phyloP scores from a whole-genome alignment of 306 rosid species.

The Senna tora region DNA sequence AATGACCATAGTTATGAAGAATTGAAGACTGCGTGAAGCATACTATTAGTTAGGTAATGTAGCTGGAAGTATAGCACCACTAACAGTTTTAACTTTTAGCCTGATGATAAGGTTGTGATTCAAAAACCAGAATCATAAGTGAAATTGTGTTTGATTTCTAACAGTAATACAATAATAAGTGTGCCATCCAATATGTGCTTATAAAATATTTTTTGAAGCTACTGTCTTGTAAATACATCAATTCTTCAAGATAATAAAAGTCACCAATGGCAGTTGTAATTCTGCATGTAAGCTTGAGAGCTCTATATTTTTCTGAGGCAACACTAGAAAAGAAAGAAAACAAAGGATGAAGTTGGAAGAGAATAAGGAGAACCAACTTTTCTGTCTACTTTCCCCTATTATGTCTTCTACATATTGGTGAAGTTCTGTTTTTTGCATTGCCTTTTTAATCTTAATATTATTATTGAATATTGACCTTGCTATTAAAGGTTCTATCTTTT shows the following conservation, averaged over 20 bases:
- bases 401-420: constrained; percentile 29
- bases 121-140: too few species aligned
- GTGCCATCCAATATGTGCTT: too few species aligned
- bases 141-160: too few species aligned
- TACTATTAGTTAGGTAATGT: too few species aligned
- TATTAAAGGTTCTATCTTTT: constrained; percentile 26
- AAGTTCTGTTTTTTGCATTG: constrained; percentile 25
- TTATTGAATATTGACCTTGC: constrained; percentile 38
- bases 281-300: constrained; percentile 29
- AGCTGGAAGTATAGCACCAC: too few species aligned
- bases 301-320: constrained; percentile 6
- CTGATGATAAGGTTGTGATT: too few species aligned
- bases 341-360: constrained; percentile 34
- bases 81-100: too few species aligned
- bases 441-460: constrained; percentile 33
- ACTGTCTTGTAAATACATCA: constrained; percentile 15
- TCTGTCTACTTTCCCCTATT: constrained; percentile 2
- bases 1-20: not conserved
- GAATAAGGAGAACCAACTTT: constrained; percentile 41
- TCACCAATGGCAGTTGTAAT: constrained; percentile 6
- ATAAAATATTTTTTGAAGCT: constrained; percentile 19
- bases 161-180: too few species aligned
- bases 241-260: constrained; percentile 22
- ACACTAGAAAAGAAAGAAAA: constrained; percentile 29
- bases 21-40: not conserved